A percentile compares a stretch with the other conserved stretches of the same genome.
These are phyloP conservation scores for Euclidium syriacum DNA, from an alignment of 345 rosid species.

Conservation along the genomic window DNA sequence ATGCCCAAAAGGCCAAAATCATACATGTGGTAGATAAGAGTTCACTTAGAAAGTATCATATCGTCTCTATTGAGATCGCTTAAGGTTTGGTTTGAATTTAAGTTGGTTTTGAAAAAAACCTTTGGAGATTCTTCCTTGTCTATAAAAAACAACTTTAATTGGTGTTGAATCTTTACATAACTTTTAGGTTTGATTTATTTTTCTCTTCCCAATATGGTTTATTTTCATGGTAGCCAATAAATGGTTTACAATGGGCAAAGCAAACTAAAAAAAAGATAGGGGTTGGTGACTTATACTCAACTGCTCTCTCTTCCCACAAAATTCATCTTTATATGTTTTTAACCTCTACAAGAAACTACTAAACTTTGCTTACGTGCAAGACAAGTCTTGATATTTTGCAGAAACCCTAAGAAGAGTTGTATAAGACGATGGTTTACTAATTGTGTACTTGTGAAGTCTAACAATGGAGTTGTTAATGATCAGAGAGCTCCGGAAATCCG, in stretches of 20 bases:
- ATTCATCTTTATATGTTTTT: conserved; percentile 19
- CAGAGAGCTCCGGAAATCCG: conserved; percentile 26
- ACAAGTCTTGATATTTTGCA: conserved; percentile 12
- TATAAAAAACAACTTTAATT: neutral
- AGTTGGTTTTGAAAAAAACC: neutral
- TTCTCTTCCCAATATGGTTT: neutral
- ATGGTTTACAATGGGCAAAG: neutral
- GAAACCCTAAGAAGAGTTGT: neutral
- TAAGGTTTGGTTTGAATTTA: conserved; percentile 38
- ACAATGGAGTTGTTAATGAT: conserved; percentile 40
- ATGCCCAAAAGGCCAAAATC: too few relatives aligned
- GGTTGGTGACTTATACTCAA: conserved; percentile 66
- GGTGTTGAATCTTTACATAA: conserved; percentile 5
- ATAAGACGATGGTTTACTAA: conserved; percentile 7
- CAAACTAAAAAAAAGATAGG: conserved; percentile 8
- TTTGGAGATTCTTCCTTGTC: neutral
- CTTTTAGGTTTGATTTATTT: conserved; percentile 9
- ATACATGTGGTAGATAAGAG: conserved; percentile 12
- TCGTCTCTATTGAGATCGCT: neutral
- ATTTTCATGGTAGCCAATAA: neutral
- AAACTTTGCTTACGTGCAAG: conserved; percentile 17
- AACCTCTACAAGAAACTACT: conserved; percentile 11
- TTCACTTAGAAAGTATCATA: neutral
- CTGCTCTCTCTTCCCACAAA: conserved; percentile 41
- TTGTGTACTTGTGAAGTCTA: neutral